Base-by-base conservation (phyloP, 805 yeast genomes). In the Suhomyces sp. region DNA sequence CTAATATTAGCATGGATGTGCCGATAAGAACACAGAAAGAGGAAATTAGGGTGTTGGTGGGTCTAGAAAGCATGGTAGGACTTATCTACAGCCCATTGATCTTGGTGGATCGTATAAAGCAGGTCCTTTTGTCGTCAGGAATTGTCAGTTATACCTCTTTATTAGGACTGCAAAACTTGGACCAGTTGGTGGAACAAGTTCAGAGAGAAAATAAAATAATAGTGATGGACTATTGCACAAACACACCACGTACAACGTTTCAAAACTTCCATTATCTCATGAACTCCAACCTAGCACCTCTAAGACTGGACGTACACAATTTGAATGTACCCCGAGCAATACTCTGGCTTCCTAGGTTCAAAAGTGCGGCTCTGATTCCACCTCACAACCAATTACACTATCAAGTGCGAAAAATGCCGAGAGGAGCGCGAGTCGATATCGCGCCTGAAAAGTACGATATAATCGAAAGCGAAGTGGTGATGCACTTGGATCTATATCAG, bases 261-360 rank as follows among this genome's bases (percentile, higher is more conserved):
- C 20, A 40, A 25, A 25, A 29, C 22, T 40, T 20, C 43, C 4
- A 21, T n/a, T 21, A 27, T 12, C 15, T 37, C n/a, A 50, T 43
- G 44, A 50, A 43, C 6, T 41, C 44, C 13, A 50, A 50, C 43
- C 35, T 52, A 21, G 43, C 50, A 10, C 24, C 20, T 4, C 20
- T 50, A 15, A 19, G 39, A 15, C 22, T 9, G 21, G 12, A 15
- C 7, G 7, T 9, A 3, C 19, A 9, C n/a, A 39, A 19, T 2
- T 43, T 6, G 5, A 17, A 22, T n/a, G 8, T 46, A n/a, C 58
- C 54, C 6, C 19, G 49, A 2, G 12, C 48, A 1, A 43, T 49
- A 13, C 48, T 63, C 17, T 63, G 66, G 66, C 46, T 63, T 15
- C 66, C 66, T 2, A 46, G 27, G 39, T 50, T 60, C 43, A 46